Evolutionary conservation across 1,139 yeast genomes (phyloP).

Genomic region (Protomyces inouyei): DNA sequence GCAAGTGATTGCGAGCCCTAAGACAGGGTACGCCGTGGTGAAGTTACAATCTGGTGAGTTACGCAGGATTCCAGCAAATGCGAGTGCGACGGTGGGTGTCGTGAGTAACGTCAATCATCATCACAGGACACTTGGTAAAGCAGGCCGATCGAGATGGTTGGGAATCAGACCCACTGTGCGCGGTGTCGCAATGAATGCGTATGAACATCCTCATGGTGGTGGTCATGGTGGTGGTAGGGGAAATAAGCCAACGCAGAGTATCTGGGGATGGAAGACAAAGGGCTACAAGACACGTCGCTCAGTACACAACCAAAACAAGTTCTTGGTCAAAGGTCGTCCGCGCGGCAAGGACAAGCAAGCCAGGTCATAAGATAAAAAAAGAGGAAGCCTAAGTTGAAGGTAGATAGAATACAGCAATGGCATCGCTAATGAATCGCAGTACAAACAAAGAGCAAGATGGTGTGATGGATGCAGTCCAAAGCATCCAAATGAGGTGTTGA

Average conservation of each 20-base stretch:
- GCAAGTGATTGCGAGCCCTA: conserved; percentile 73
- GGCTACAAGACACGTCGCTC: conserved; percentile 92
- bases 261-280: conserved; percentile 92
- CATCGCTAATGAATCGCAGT: neutral
- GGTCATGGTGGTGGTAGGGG: conserved; percentile 99
- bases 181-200: conserved; percentile 98
- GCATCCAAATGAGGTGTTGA: neutral
- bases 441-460: neutral
- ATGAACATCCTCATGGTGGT: conserved; percentile 99
- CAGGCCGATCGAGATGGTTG: conserved; percentile 88
- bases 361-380: neutral
- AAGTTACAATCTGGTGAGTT: conserved; percentile 89
- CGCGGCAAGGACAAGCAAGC: conserved; percentile 31
- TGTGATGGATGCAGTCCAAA: neutral
- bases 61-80: conserved; percentile 75
- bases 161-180: conserved; percentile 94
- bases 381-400: neutral
- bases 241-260: conserved; percentile 86
- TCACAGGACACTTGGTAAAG: conserved; percentile 87
- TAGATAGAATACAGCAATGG: neutral
- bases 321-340: conserved; percentile 66
- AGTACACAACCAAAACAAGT: conserved; percentile 64
- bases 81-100: conserved; percentile 91
- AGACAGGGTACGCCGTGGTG: conserved; percentile 66
- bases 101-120: conserved; percentile 95